Base-by-base conservation (phyloP, 495 filamentous ascomycete genomes). In the Talaromyces proteolyticus region DNA sequence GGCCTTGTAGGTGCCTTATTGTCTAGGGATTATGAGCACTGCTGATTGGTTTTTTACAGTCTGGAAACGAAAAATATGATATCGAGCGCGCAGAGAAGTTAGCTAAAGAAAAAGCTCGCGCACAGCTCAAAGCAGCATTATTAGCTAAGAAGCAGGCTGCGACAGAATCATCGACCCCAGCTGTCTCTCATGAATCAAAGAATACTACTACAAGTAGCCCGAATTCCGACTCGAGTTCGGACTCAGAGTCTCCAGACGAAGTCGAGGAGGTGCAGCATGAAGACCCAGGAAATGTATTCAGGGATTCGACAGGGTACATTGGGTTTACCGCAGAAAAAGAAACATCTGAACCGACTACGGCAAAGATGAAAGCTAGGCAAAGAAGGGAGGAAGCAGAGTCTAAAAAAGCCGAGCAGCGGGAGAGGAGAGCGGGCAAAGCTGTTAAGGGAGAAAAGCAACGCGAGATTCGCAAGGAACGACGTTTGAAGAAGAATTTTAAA, bases 41-140 rank as follows among this genome's bases (percentile, higher is more conserved):
- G 24, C 44, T 48, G 22, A 54, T 55, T 61, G n/a, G n/a, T 29
- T 54, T 39, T 18, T 46, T 49, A 22, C 44, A 84, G 81, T 69
- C 79, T 49, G 84, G 83, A 23, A 87, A 88, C 54, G 76, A 86
- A 12, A 80, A 79, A 57, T 65, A 74, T 44, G 79, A 82, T 44
- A 49, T 76, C 3, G 73, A 80, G 51, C 62, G 69, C 26, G 79
- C 77, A 14, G 79, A 80, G 50, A 63, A 64, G 47, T 57, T 74
- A 54, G 77, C 74, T 10, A 77, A 74, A 47, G 74, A 82, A 57
- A 74, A 66, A 43, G 75, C 74, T 14, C 70, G 60, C 8, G 74
- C 75, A 12, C 64, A 75, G 50, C 53, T 76, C 20, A 81, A 76
- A 54, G 77, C 79, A 29, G 63, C 57, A 46, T 57, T 63, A 53